A percentile compares a stretch with the other conserved stretches of the same genome.
phyloP scores from a whole-genome alignment of 106 monocot genomes.

The Phalaenopsis aphrodite region DNA sequence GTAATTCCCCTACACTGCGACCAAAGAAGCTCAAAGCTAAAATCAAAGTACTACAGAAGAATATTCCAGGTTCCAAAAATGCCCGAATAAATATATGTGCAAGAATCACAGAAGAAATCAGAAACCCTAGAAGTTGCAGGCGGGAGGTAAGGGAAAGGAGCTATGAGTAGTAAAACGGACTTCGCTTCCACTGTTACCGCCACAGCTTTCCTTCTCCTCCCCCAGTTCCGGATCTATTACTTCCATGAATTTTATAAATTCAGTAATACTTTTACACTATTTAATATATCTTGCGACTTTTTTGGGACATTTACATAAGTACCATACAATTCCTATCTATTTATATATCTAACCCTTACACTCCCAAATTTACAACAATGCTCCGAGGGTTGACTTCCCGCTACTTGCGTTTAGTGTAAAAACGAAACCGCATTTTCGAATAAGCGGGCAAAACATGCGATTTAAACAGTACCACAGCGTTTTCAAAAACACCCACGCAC shows the following conservation, averaged over 20 bases:
- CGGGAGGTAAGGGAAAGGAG: background rate
- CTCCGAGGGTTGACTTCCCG: too few relatives aligned
- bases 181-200: conserved; percentile 9
- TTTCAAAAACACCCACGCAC: too few relatives aligned
- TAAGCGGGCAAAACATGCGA: too few relatives aligned
- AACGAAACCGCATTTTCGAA: too few relatives aligned
- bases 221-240: background rate
- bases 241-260: background rate
- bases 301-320: too few relatives aligned
- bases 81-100: background rate
- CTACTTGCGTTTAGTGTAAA: too few relatives aligned
- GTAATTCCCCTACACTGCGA: background rate
- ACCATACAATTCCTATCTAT: too few relatives aligned
- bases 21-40: background rate
- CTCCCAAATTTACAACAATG: too few relatives aligned
- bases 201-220: background rate
- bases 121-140: conserved; percentile 8
- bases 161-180: background rate
- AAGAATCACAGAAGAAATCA: background rate
- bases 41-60: background rate
- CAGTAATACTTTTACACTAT: too few relatives aligned
- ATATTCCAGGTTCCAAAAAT: background rate
- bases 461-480: too few relatives aligned
- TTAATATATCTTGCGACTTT: too few relatives aligned
- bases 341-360: too few relatives aligned